Evolutionary conservation across 768 basidiomycete genomes (phyloP), one percentile per base, ranked within the genome.

Genomic region (Boletus eberwhitei): DNA sequence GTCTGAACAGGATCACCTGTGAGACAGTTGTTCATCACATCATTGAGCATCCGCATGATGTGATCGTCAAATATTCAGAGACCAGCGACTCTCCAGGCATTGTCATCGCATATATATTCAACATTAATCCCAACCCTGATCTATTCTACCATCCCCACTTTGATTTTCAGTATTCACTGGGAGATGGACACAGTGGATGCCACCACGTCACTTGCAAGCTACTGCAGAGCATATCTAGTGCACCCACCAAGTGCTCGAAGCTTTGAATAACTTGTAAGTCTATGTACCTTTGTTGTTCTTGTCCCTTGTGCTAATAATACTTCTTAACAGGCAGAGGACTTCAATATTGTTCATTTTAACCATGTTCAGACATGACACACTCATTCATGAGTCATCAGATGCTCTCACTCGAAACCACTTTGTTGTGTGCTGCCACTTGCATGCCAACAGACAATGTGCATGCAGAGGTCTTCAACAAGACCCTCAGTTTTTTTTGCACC

Each of bases 151-250:
- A 56, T 5, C 40, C 40, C 2, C 1, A 2, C 0, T 16, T 34
- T 36, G 48, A 39, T n/a, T 57, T 52, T 3, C 55, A 57, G 12
- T 52, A 57, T 9, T 57, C 24, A 3, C 36, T 57, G 0, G 47
- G 51, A 44, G 36, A 38, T 37, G 47, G 32, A 8, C 55, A 57
- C n/a, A 50, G 50, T n/a, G 46, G 46, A 19, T n/a, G 13, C 1
- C 2, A 22, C 2, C 2, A 9, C 0, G 21, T 52, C 2, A 19
- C 8, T 2, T 56, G 55, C 40, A 24, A 11, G 16, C 12, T 56
- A 22, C n/a, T 56, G 34, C 24, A 1, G 8, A 6, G 21, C 4
- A 3, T 1, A 12, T 32, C 16, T 0, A 42, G 36, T 3, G 13
- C n/a, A 3, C 35, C 47, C 0, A 19, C 45, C 5, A 0, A 2